phyloP scores from a whole-genome alignment of 768 basidiomycete species.

The Cubamyces sp. region DNA sequence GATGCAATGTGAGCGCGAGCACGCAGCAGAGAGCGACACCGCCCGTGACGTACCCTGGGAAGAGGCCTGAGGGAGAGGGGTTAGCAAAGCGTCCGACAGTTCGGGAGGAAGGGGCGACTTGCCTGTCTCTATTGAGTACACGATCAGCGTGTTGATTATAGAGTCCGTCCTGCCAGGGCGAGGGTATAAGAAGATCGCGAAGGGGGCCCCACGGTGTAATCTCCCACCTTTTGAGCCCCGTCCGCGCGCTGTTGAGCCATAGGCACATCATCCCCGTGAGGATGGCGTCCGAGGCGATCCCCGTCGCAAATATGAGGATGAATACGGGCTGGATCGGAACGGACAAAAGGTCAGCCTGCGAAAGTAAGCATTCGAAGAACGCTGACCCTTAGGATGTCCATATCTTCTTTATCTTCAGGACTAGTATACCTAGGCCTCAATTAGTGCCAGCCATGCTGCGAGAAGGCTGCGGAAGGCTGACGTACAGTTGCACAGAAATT shows the following conservation, averaged over 20 bases:
- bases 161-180: conserved; percentile 7
- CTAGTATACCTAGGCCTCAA: too few relatives aligned
- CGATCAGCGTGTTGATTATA: conserved; percentile 10
- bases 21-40: neutral
- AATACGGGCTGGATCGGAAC: neutral
- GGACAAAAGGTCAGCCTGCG: neutral
- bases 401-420: neutral
- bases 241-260: conserved; percentile 9
- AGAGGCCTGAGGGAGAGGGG: neutral
- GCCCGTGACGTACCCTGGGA: conserved; percentile 1
- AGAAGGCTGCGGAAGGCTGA: neutral
- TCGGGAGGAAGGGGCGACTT: neutral
- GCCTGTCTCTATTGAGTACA: conserved; percentile 12
- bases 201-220: neutral
- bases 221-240: conserved; percentile 7
- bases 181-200: neutral
- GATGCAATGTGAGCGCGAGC: neutral
- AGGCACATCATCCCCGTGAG: conserved; percentile 5
- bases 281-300: conserved; percentile 3
- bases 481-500: neutral
- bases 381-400: neutral
- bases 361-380: neutral
- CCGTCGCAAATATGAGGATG: conserved; percentile 2
- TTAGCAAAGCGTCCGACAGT: neutral
- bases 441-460: too few relatives aligned